These are phyloP conservation scores for Leccinum ochraceum DNA, from an alignment of 768 basidiomycete genomes.

Conservation along the genomic window DNA sequence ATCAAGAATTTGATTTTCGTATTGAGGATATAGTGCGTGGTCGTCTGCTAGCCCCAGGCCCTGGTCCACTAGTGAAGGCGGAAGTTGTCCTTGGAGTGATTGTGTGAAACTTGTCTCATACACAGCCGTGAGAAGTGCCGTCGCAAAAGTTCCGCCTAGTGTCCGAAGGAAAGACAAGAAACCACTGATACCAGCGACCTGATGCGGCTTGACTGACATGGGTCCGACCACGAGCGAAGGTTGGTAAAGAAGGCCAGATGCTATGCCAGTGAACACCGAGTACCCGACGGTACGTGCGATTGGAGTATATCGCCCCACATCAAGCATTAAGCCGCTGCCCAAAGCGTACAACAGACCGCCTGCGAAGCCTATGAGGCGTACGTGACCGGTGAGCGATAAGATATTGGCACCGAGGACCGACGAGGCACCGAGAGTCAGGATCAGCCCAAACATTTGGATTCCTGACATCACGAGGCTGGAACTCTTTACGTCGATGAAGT, in stretches of 20 bases:
- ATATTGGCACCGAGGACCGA: conserved; percentile 38
- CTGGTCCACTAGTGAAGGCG: conserved; percentile 31
- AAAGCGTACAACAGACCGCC: conserved; percentile 36
- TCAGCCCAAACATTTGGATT: conserved; percentile 38
- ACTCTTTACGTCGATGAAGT: conserved; percentile 39
- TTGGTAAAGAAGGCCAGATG: conserved; percentile 36
- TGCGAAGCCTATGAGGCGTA: conserved; percentile 32
- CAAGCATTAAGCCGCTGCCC: conserved; percentile 35
- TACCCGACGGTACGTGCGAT: conserved; percentile 31
- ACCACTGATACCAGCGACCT: conserved; percentile 38
- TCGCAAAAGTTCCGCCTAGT: conserved; percentile 36
- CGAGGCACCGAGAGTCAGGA: conserved; percentile 34
- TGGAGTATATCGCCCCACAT: conserved; percentile 33
- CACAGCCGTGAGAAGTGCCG: conserved; percentile 36
- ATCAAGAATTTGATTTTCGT: conserved; percentile 32
- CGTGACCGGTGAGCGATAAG: conserved; percentile 32
- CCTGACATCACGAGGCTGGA: conserved; percentile 35
- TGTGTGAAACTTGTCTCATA: conserved; percentile 36
- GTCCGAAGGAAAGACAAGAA: conserved; percentile 38
- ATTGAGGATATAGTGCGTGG: conserved; percentile 33
- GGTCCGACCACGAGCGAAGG: conserved; percentile 38
- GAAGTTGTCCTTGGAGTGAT: conserved; percentile 29
- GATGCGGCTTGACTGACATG: conserved; percentile 36
- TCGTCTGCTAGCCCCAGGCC: conserved; percentile 34
- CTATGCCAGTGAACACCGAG: conserved; percentile 33